Evolutionary conservation across 306 rosid species (phyloP), one percentile per base, ranked within the genome.

Genomic region (Cicer chorassanicum): DNA sequence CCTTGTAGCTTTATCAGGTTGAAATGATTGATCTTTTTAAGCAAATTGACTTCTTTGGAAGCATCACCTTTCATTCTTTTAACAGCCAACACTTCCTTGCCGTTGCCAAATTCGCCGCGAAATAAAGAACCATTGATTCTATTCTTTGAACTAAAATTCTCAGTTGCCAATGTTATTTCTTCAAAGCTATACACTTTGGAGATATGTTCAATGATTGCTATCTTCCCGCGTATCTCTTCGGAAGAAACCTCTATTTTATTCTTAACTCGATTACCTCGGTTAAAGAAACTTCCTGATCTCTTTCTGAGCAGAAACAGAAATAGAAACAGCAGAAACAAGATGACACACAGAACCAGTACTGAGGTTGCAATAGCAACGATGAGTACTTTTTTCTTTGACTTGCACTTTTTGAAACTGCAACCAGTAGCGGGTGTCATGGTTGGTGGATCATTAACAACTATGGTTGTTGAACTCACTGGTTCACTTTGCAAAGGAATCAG

Each of bases 1-100:
- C 92, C 97, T 73, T 87, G 83, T 8, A 88, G 88, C 70, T 86
- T 82, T 56, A 87, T 89, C 78, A 89, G 76, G 56, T 87, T 92
- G 86, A 87, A 87, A 51, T 88, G 96, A 68, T 88, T 84, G 81
- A 92, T 74, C 82, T 74, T 88, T 72, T 81, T 76, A 69, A 88
- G 80, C 80, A 87, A 78, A 63, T 82, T 87, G 53, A 92, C 91
- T 84, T 87, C 92, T 70, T 68, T 81, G 48, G 85, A 70, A 8
- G 81, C 87, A 53, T 87, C 86, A 66, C 16, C 63, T 4, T 65
- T 81, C 78, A 80, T 76, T 70, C 44, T 82, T 76, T 89, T 92
- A 9, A 88, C 83, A 5, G 86, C 93, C 62, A 85, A 53, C 12
- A 60, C 72, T 1, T 46, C 29, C 9, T 44, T 13, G 11, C 44